Base-by-base conservation (phyloP, 495 filamentous ascomycete genomes). In the Lentithecium fluviatile region DNA sequence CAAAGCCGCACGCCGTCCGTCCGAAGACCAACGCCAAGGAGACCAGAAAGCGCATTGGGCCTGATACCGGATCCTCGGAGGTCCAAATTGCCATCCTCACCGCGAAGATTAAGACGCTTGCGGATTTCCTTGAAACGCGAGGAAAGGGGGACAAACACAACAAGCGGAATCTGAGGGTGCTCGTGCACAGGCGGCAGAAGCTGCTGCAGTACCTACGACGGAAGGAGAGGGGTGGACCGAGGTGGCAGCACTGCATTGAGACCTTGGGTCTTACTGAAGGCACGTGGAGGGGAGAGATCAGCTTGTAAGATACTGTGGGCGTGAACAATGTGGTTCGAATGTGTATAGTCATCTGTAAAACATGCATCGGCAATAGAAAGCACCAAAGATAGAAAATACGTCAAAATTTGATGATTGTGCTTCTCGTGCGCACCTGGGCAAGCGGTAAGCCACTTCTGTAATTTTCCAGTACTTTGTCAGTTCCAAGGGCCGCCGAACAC, bases 41-140 rank as follows among this genome's bases (percentile, higher is more conserved):
- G 45, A 80, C 82, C 70, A 87, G 82, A 0, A 83, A 84, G 17
- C 86, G 94, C 6, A 86, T 87, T 12, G 94, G 94, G 0, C 87
- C 85, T 0, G 94, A 99, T 73, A 97, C 91, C 10, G 94, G 94
- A 2, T 93, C 88, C 54, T 86, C 88, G 19, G 94, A 99, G 75
- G 94, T 99, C 45, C 94, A 99, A 78, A 90, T 92, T 63, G 92
- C 91, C n/a, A 94, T 99, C 64, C 75, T 99, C 71, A 99, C 94
- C 8, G 82, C 89, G 47, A 97, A 97, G 79, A 99, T 99, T 68
- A 75, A 89, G 52, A 87, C 88, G 43, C 73, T 97, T 49, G 84
- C 87, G 32, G 77, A 85, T 32, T 74, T 73, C 49, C 78, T 85
- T 67, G 79, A 82, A 69, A 77, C 70, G 32, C 72, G 75, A 45